Percentiles rank a stretch among this genome's conserved stretches.
Conservation (phyloP, 768 basidiomycete species). For the Boletus eberwhitei region DNA sequence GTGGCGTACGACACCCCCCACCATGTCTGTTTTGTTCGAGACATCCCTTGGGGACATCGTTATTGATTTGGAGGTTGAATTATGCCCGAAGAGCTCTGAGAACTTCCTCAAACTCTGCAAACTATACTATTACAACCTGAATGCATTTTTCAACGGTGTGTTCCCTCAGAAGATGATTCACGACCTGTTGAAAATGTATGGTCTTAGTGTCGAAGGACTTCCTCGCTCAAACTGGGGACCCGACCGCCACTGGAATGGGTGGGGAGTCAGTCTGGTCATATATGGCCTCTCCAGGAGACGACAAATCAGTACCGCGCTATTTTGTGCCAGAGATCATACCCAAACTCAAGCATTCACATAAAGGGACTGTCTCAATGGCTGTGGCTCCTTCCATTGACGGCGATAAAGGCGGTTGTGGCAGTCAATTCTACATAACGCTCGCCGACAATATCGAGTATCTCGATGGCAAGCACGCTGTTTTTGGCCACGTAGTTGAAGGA, state of each 20-base stretch:
- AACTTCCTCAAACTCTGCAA: slow-evolving; percentile 99
- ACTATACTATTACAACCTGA: slow-evolving; percentile 93
- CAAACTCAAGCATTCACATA: slow-evolving; percentile 75
- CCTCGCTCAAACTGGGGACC: slow-evolving; percentile 94
- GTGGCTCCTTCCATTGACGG: slow-evolving; percentile 78
- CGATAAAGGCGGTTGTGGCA: slow-evolving; percentile 77
- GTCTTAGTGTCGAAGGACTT: slow-evolving; percentile 91
- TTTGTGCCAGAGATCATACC: slow-evolving; percentile 82
- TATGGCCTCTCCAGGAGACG: slow-evolving; percentile 47
- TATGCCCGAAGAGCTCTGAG: slow-evolving; percentile 86
- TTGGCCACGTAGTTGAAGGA: slow-evolving; percentile 95
- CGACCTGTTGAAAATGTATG: background rate
- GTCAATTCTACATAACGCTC: slow-evolving; percentile 96
- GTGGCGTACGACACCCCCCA: background rate
- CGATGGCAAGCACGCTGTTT: slow-evolving; percentile 91
- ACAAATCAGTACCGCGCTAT: slow-evolving; percentile 57
- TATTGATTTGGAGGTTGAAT: slow-evolving; percentile 89
- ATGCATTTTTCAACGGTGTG: slow-evolving; percentile 97
- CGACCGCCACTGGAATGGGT: slow-evolving; percentile 90
- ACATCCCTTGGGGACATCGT: slow-evolving; percentile 97
- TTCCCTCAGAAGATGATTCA: slow-evolving; percentile 6
- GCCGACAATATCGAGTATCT: slow-evolving; percentile 90
- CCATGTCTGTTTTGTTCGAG: slow-evolving; percentile 95
- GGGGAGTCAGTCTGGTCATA: slow-evolving; percentile 88
- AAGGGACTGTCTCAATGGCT: slow-evolving; percentile 97